These are phyloP conservation scores for Penicillium corylophilum DNA, from an alignment of 2,329 filamentous ascomycete genomes.

Conservation along the genomic window DNA sequence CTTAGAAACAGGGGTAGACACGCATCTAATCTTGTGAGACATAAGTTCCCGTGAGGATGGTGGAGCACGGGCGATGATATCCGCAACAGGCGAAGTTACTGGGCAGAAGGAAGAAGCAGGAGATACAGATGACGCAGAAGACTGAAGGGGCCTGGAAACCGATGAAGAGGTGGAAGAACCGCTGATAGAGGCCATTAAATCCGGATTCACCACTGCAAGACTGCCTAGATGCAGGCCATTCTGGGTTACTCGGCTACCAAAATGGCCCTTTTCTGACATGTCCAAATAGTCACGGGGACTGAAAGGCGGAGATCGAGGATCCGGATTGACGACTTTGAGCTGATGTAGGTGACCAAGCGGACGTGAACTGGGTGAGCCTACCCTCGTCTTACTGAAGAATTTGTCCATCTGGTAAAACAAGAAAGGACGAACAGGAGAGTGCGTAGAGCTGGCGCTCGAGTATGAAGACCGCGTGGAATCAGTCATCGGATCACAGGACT, in stretches of 20 bases:
- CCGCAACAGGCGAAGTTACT: neutral
- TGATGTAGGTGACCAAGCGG: too few relatives aligned
- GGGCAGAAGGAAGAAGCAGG: neutral
- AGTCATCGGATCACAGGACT: neutral
- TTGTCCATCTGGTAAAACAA: too few relatives aligned
- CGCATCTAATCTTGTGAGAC: too few relatives aligned
- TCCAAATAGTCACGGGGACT: too few relatives aligned
- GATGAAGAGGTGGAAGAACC: too few relatives aligned
- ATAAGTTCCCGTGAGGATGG: neutral
- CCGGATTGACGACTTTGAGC: neutral
- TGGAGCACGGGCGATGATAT: neutral
- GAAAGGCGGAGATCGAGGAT: too few relatives aligned
- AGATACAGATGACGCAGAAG: neutral
- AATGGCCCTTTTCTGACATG: too few relatives aligned
- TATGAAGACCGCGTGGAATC: neutral
- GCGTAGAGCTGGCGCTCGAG: neutral
- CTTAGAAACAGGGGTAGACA: too few relatives aligned
- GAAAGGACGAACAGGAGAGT: too few relatives aligned
- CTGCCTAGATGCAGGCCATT: neutral
- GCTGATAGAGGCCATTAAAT: neutral
- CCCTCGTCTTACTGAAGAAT: too few relatives aligned
- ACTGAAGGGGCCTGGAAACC: too few relatives aligned
- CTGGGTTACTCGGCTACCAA: neutral
- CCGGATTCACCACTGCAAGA: neutral
- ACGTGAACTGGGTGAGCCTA: too few relatives aligned